Base-by-base conservation (phyloP, 345 rosid species). In the Cochlearia excelsa region DNA sequence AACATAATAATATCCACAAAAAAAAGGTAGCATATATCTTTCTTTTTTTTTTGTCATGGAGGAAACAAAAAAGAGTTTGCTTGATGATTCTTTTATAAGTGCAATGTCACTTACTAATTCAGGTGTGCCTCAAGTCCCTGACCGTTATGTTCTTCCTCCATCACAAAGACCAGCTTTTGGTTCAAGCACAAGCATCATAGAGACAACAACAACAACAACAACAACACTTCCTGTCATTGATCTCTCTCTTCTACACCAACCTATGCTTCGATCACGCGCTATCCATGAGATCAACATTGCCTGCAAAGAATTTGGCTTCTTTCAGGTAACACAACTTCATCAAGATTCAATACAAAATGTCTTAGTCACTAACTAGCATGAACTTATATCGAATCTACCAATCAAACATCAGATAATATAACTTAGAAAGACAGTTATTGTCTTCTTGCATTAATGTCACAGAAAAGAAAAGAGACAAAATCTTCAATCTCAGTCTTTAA, bases 221-320 rank as follows among this genome's bases (percentile, higher is more conserved):
- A 38, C 46, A 3, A 46, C 75, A 40, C 74, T 70, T 63, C 74
- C 74, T 57, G 65, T 63, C 59, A 57, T 63, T 57, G 74, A 70
- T 44, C 65, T 70, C 27, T 41, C 68, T 30, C 9, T 5, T 43
- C 57, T 70, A 57, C 64, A 63, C 4, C 8, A 70, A 23, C 74
- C 69, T 70, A 26, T 63, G 54, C 42, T 49, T 63, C 26, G 74
- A 57, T 37, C 43, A 0, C 2, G 6, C 37, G 69, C 57, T 35
- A 51, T 70, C 59, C 74, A 44, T 63, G 59, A 63, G 43, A 63
- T 70, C 35, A 30, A 57, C 49, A 44, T 57, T 54, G 69, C 69
- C 37, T 70, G 74, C 74, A 70, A 70, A 50, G 60, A 8, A 9
- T 70, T 63, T 63, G 74, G 74, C 43, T 70, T 63, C 65, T 70